Conservation (phyloP, 1,284 basidiomycete genomes). For the Papiliotrema flavescens region DNA sequence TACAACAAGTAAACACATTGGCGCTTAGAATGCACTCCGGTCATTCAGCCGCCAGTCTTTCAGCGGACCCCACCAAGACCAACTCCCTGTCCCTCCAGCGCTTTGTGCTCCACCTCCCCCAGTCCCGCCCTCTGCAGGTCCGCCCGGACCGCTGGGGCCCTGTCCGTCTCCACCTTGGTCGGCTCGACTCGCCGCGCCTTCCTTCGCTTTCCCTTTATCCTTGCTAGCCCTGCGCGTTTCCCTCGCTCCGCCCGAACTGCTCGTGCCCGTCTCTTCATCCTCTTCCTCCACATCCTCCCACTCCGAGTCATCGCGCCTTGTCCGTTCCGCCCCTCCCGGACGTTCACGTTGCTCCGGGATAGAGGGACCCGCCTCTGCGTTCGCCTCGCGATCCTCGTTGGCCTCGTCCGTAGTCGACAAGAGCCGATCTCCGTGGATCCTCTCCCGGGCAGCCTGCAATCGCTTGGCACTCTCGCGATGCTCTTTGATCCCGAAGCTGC, state of each 20-base stretch:
- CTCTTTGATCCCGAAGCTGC: slow-evolving; percentile 62
- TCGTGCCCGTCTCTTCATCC: slow-evolving; percentile 56
- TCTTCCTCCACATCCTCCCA: slow-evolving; percentile 54
- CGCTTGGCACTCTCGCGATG: slow-evolving; percentile 44
- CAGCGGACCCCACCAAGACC: slow-evolving; percentile 48
- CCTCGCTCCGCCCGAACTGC: slow-evolving; percentile 49
- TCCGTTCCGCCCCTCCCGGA: slow-evolving; percentile 15
- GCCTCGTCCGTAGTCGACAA: slow-evolving; percentile 7
- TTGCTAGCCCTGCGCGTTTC: slow-evolving; percentile 4
- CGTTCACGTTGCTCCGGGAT: not conserved
- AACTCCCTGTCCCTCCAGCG: slow-evolving; percentile 8
- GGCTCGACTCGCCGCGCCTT: not conserved
- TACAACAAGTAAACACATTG: not conserved
- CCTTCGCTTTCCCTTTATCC: not conserved
- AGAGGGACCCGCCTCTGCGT: not conserved
- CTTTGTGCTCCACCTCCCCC: slow-evolving; percentile 3
- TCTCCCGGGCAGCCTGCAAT: slow-evolving; percentile 36
- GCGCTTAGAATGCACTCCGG: slow-evolving; percentile 19
- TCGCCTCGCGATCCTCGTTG: not conserved
- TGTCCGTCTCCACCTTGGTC: slow-evolving; percentile 3
- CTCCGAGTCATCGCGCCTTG: slow-evolving; percentile 3
- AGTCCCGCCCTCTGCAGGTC: slow-evolving; percentile 8
- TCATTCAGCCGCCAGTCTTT: slow-evolving; percentile 41
- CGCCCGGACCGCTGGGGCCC: not conserved
- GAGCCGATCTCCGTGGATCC: slow-evolving; percentile 28